Evolutionary conservation across 1,284 basidiomycete species (phyloP).

Genomic region (Moesziomyces aphidis): DNA sequence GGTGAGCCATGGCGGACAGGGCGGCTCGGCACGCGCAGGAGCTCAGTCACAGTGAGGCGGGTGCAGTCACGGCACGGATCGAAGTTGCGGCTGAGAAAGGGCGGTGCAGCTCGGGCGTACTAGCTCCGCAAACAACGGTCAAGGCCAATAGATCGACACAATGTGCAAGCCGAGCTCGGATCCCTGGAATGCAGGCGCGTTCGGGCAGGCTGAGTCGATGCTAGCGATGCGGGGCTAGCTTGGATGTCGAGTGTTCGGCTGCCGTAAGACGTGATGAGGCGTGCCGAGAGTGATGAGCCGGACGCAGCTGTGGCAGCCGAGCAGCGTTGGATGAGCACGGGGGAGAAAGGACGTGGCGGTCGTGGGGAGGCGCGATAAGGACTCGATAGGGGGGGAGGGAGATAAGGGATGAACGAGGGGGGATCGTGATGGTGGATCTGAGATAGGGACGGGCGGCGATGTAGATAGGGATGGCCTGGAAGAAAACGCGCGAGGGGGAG

Average conservation of each 20-base stretch:
- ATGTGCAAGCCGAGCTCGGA: too few species aligned
- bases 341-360: conserved; percentile 8
- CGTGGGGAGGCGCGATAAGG: conserved; percentile 29
- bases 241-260: neutral
- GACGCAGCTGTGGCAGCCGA: conserved; percentile 2
- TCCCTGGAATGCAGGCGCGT: too few species aligned
- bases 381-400: conserved; percentile 5
- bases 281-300: neutral
- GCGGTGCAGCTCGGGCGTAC: neutral
- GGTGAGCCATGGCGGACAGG: conserved; percentile 20
- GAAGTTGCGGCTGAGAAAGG: neutral
- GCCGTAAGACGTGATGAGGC: neutral
- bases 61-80: conserved; percentile 1
- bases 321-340: conserved; percentile 15
- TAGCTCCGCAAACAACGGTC: neutral
- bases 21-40: conserved; percentile 1
- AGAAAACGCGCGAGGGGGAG: neutral
- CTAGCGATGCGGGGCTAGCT: neutral
- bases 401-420: conserved; percentile 33
- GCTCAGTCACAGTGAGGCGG: neutral
- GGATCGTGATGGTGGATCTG: conserved; percentile 17
- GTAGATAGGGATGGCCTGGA: conserved; percentile 7
- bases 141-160: too few species aligned
- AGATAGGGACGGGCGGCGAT: conserved; percentile 14
- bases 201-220: too few species aligned